phyloP scores from a whole-genome alignment of 2,329 filamentous ascomycete genomes.

The Talaromyces sp. region DNA sequence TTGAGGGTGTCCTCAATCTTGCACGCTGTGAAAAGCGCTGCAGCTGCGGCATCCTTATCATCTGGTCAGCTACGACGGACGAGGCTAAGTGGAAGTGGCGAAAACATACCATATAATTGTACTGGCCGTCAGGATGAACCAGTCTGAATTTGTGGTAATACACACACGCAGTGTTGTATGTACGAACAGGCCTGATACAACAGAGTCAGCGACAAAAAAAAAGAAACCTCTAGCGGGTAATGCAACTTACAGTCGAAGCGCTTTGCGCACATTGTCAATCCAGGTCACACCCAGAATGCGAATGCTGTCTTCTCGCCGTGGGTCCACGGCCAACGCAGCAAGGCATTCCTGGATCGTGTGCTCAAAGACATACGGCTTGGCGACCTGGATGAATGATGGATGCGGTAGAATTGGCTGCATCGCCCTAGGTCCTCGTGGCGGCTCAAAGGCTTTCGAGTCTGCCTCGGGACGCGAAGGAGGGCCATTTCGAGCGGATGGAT shows the following conservation, averaged over 20 bases:
- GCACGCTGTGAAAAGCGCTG: slow-evolving; percentile 85
- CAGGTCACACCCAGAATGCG: slow-evolving; percentile 82
- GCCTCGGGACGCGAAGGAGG: slow-evolving; percentile 5
- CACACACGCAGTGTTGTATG: slow-evolving; percentile 83
- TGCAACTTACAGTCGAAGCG: slow-evolving; percentile 66
- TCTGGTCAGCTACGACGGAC: slow-evolving; percentile 1
- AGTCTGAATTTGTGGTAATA: slow-evolving; percentile 95
- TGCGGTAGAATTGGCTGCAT: slow-evolving; percentile 40
- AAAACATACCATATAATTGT: slow-evolving; percentile 59
- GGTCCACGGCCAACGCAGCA: slow-evolving; percentile 63
- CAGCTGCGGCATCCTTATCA: slow-evolving; percentile 74
- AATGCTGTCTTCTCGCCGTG: slow-evolving; percentile 72
- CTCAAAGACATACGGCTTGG: slow-evolving; percentile 76
- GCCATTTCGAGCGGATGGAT: slow-evolving; percentile 2
- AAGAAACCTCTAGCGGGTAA: no score
- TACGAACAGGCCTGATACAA: slow-evolving; percentile 68
- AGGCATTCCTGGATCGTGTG: slow-evolving; percentile 72
- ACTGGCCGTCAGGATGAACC: slow-evolving; percentile 77
- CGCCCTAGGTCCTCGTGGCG: slow-evolving; percentile 9
- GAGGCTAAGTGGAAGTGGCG: not conserved
- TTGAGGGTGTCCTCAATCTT: slow-evolving; percentile 98
- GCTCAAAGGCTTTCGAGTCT: slow-evolving; percentile 3
- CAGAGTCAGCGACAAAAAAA: not conserved
- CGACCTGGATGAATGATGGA: slow-evolving; percentile 60
- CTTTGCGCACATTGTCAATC: slow-evolving; percentile 78